Evolutionary conservation across 2,329 filamentous ascomycete species (phyloP).

Genomic region (Curvularia spicifera): DNA sequence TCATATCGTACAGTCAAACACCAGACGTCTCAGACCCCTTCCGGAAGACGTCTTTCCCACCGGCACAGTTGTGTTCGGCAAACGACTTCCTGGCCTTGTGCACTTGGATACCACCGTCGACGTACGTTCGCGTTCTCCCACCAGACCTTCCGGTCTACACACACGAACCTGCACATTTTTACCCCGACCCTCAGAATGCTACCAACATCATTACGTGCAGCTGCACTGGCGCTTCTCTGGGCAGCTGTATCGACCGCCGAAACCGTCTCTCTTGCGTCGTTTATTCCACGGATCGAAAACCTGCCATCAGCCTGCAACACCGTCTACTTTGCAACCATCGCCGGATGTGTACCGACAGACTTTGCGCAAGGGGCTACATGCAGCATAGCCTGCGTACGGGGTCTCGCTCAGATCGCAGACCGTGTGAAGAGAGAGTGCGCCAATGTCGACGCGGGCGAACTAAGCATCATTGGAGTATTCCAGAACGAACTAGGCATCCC

Average conservation of each 20-base stretch:
- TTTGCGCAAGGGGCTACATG: conserved; percentile 45
- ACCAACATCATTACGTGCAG: conserved; percentile 20
- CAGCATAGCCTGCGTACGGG: conserved; percentile 50
- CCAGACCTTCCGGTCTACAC: conserved; percentile 4
- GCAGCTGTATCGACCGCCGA: conserved; percentile 33
- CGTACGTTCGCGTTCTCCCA: conserved; percentile 8
- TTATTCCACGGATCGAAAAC: conserved; percentile 51
- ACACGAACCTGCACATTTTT: conserved; percentile 14
- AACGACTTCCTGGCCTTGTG: conserved; percentile 15
- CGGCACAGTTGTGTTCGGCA: conserved; percentile 15
- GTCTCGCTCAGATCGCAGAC: conserved; percentile 45
- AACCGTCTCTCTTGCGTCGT: conserved; percentile 53
- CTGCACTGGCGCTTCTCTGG: conserved; percentile 32
- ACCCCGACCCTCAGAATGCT: conserved; percentile 32
- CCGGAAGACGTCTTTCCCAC: conserved; percentile 15
- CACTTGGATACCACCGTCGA: conserved; percentile 19
- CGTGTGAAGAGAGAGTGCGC: conserved; percentile 45
- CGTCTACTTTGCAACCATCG: conserved; percentile 52
- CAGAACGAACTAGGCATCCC: conserved; percentile 49
- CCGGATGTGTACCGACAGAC: conserved; percentile 51
- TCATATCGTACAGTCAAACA: conserved; percentile 29
- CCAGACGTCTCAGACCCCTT: conserved; percentile 34
- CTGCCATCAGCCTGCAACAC: conserved; percentile 49
- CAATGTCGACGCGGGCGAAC: conserved; percentile 45
- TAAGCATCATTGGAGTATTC: conserved; percentile 53